Evolutionary conservation across 1,284 basidiomycete species (phyloP), one percentile per base, ranked within the genome.

Genomic region (Coniophora puteana): DNA sequence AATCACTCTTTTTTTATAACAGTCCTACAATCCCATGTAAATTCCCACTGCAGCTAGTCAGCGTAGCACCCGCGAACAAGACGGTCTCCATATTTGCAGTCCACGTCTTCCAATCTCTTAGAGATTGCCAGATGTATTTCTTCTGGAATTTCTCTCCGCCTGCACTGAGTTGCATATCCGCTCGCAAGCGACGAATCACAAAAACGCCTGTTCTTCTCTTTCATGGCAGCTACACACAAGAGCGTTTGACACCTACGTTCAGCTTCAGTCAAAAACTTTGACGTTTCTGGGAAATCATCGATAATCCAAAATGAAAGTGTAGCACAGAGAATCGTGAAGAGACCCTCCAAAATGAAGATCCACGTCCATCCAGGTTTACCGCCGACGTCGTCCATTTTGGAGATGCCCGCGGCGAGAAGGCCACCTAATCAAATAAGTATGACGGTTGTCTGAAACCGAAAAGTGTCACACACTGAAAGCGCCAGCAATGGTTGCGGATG

Each of bases 301-400:
- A 80, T 63, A 48, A 79, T 64, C 63, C 69, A 80, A 66, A 74
- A 79, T 8, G 76, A 74, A 1, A 59, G 59, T 10, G 66, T 37
- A 1, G 72, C 77, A 32, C 71, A 66, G 7, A 77, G 17, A 23
- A 88, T 66, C 0, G 87, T 90, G 31, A 76, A 67, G 27, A 89
- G 64, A 8, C 86, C 87, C 61, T 89, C 86, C 4, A 90, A 64
- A 45, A 89, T 88, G 61, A 88, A 85, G 41, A 87, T 84, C 81
- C 80, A 57, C 12, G 52, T 54, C 52, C 55, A 60, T 11, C 64
- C 81, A 16, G 73, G 65, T 50, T 72, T 76, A 22, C 80, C 76
- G 3, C 73, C 82, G 20, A 87, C 56, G 11, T 80, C 80, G 46
- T 83, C 63, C 80, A 84, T 82, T 33, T 85, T 80, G 8, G 69